A percentile compares a stretch with the other conserved stretches of the same genome.
These are phyloP conservation scores for Cryptosporidium xiaoi DNA, from an alignment of 169 alveolate genomes.

Conservation along the genomic window DNA sequence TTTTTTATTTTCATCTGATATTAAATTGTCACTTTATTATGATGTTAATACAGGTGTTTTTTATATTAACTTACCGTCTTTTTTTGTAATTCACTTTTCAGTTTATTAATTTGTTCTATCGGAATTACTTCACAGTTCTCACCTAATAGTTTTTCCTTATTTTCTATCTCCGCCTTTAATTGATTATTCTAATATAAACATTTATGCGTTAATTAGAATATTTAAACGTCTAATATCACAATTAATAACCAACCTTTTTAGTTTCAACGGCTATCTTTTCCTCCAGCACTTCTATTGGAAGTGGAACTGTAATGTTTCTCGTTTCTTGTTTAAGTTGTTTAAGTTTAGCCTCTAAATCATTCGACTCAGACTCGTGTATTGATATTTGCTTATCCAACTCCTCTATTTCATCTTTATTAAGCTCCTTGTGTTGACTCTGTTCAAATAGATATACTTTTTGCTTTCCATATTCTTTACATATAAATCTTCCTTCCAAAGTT, in stretches of 20 bases:
- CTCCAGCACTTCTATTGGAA: constrained; percentile 41
- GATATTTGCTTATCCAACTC: constrained; percentile 50
- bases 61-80: constrained; percentile 23
- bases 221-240: not conserved
- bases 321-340: constrained; percentile 60
- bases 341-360: constrained; percentile 38
- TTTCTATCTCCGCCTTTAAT: constrained; percentile 40
- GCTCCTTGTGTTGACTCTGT: constrained; percentile 78
- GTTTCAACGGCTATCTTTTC: constrained; percentile 24
- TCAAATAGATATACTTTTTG: constrained; percentile 84
- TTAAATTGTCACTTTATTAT: not conserved
- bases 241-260: constrained; percentile 22
- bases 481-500: constrained; percentile 78
- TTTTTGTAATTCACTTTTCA: constrained; percentile 16
- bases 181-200: constrained; percentile 13
- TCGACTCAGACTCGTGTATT: constrained; percentile 9
- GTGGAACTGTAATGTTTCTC: constrained; percentile 45
- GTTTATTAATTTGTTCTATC: constrained; percentile 21
- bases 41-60: not conserved
- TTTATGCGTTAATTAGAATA: not conserved
- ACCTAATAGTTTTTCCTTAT: constrained; percentile 49
- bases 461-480: constrained; percentile 86
- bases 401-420: constrained; percentile 66
- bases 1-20: constrained; percentile 31
- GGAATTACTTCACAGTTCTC: constrained; percentile 31